phyloP scores from a whole-genome alignment of 176 grass and related monocot genomes.

The Rhynchospora breviuscula region DNA sequence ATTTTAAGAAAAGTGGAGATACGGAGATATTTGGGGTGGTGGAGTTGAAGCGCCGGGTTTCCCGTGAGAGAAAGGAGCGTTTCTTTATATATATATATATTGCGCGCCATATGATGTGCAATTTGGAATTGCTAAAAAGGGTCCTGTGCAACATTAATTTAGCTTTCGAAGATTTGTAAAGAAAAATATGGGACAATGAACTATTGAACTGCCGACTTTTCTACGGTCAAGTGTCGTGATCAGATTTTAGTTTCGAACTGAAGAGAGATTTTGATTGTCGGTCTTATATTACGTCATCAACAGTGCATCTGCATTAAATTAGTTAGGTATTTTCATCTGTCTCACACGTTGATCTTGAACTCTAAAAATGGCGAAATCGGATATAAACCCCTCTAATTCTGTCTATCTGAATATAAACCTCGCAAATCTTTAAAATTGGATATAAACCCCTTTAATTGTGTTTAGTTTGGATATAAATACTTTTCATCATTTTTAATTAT shows the following conservation, averaged over 20 bases:
- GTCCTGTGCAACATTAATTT: background rate
- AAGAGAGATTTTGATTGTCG: background rate
- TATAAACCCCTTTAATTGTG: too few relatives aligned
- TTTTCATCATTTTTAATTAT: too few relatives aligned
- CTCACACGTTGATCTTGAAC: background rate
- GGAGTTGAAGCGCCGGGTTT: background rate
- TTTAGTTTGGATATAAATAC: too few relatives aligned
- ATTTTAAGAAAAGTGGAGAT: background rate
- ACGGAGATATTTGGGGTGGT: background rate
- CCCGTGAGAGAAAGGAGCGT: conserved; percentile 2
- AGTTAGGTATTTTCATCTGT: background rate
- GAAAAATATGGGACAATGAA: too few relatives aligned
- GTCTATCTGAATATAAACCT: too few relatives aligned
- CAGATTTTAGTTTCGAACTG: background rate
- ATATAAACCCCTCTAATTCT: too few relatives aligned
- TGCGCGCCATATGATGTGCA: background rate
- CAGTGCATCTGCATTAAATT: background rate
- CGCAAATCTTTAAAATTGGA: too few relatives aligned
- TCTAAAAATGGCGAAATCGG: background rate
- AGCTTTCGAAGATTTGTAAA: background rate
- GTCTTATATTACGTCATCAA: background rate
- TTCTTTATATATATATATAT: background rate
- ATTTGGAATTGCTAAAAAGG: background rate
- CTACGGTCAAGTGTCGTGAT: too few relatives aligned
- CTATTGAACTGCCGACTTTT: background rate